A percentile compares a stretch with the other conserved stretches of the same genome.
Conservation (phyloP, 768 basidiomycete genomes). For the Trametes cinnabarina region DNA sequence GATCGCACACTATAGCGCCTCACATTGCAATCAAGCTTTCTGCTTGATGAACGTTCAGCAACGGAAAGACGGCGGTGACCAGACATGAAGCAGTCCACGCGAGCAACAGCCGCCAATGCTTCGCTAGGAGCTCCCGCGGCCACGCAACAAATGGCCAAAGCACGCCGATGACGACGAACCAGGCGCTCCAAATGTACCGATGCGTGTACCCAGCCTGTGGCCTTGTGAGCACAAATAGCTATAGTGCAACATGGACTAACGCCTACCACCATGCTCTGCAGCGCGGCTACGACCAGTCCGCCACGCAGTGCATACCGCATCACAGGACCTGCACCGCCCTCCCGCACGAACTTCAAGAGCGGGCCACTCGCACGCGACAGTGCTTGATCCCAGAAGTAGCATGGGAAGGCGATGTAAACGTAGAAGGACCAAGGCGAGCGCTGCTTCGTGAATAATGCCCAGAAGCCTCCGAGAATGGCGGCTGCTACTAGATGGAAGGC, state of each 20-base stretch:
- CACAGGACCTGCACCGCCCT: not conserved
- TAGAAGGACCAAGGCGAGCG: constrained; percentile 70
- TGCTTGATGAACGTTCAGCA: constrained; percentile 67
- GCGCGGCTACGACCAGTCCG: constrained; percentile 38
- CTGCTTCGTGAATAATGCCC: constrained; percentile 58
- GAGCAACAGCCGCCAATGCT: constrained; percentile 28
- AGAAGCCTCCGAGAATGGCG: constrained; percentile 37
- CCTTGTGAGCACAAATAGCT: not conserved
- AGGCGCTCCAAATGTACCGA: constrained; percentile 69
- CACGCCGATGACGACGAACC: constrained; percentile 57
- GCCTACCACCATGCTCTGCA: constrained; percentile 76
- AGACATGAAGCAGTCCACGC: constrained; percentile 53
- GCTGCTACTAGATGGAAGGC: constrained; percentile 29
- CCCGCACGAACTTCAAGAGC: not conserved
- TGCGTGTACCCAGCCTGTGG: constrained; percentile 66
- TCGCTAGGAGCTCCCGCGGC: constrained; percentile 35
- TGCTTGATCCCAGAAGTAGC: constrained; percentile 73
- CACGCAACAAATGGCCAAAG: constrained; percentile 63
- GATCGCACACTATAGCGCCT: not conserved
- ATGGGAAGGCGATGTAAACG: constrained; percentile 70
- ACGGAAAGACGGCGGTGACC: constrained; percentile 62
- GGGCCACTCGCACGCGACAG: constrained; percentile 9
- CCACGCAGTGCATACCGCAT: constrained; percentile 26
- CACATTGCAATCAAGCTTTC: constrained; percentile 64
- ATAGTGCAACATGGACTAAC: not conserved